A percentile compares a stretch with the other conserved stretches of the same genome.
Conservation (phyloP, 768 basidiomycete genomes). For the Serendipita sp. region DNA sequence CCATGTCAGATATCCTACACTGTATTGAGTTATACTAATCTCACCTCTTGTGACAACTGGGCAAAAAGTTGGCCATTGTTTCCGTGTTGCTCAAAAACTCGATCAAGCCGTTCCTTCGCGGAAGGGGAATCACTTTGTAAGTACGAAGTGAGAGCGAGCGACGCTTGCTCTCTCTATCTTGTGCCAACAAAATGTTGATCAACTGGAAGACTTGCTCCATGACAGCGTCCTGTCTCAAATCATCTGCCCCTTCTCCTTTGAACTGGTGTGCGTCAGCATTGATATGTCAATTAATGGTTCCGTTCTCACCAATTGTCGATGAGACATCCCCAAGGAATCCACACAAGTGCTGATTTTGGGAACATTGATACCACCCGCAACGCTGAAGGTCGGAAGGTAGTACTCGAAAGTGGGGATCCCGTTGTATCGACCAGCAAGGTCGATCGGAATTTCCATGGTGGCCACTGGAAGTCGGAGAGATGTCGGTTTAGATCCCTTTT, state of each 20-base stretch:
- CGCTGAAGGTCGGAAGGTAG: slow-evolving; percentile 43
- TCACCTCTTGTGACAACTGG: slow-evolving; percentile 44
- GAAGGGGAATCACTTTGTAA: slow-evolving; percentile 77
- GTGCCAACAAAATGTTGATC: slow-evolving; percentile 59
- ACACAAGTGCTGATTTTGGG: slow-evolving; percentile 67
- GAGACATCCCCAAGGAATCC: slow-evolving; percentile 47
- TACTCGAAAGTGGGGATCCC: slow-evolving; percentile 50
- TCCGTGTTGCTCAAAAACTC: slow-evolving; percentile 79
- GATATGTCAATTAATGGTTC: background rate
- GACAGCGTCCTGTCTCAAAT: slow-evolving; percentile 91
- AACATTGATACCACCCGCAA: slow-evolving; percentile 62
- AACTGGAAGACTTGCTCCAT: slow-evolving; percentile 97
- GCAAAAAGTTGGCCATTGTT: slow-evolving; percentile 49
- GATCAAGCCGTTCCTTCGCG: slow-evolving; percentile 63
- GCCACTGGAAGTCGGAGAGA: slow-evolving; percentile 60
- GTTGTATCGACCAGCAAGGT: slow-evolving; percentile 51
- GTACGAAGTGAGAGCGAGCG: slow-evolving; percentile 61
- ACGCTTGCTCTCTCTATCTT: slow-evolving; percentile 59
- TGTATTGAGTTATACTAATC: slow-evolving; percentile 12
- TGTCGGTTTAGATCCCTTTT: background rate
- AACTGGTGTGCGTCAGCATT: slow-evolving; percentile 35
- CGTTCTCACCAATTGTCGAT: slow-evolving; percentile 63
- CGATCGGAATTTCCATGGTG: slow-evolving; percentile 56
- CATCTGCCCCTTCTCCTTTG: slow-evolving; percentile 83
- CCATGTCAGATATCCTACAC: background rate